phyloP scores from a whole-genome alignment of 192 early-diverging fungal genomes.

The Umbelopsis sp. region DNA sequence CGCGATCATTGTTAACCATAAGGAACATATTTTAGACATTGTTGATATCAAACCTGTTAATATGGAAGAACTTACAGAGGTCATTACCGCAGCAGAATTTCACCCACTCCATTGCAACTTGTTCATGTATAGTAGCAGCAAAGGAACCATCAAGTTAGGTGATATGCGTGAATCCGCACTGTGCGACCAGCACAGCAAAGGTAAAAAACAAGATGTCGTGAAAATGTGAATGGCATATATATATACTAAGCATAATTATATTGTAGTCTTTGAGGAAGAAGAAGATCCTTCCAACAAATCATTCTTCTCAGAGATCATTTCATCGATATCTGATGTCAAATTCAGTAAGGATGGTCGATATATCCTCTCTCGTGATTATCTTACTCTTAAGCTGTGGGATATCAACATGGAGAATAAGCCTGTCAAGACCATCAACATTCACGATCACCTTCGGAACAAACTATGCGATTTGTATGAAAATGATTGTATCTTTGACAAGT shows the following conservation, averaged over 20 bases:
- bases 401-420: conserved; percentile 95
- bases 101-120: conserved; percentile 95
- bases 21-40: conserved; percentile 66
- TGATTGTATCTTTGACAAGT: conserved; percentile 99
- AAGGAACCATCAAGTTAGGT: conserved; percentile 94
- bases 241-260: neutral
- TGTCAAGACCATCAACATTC: conserved; percentile 92
- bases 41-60: conserved; percentile 99
- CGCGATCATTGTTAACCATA: neutral
- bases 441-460: conserved; percentile 92
- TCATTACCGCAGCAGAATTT: conserved; percentile 98
- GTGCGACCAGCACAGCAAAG: conserved; percentile 90
- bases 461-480: conserved; percentile 99
- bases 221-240: neutral
- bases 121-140: conserved; percentile 97
- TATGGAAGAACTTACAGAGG: conserved; percentile 99
- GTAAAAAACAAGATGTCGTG: conserved; percentile 41
- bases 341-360: conserved; percentile 95
- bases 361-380: conserved; percentile 95
- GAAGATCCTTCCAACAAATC: conserved; percentile 94
- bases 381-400: conserved; percentile 98
- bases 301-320: conserved; percentile 99
- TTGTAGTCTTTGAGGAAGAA: conserved; percentile 84
- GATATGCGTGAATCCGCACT: conserved; percentile 96
- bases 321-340: conserved; percentile 95